phyloP scores from a whole-genome alignment of 78 protist genomes.

The Planoprotostelium fungivorum region DNA sequence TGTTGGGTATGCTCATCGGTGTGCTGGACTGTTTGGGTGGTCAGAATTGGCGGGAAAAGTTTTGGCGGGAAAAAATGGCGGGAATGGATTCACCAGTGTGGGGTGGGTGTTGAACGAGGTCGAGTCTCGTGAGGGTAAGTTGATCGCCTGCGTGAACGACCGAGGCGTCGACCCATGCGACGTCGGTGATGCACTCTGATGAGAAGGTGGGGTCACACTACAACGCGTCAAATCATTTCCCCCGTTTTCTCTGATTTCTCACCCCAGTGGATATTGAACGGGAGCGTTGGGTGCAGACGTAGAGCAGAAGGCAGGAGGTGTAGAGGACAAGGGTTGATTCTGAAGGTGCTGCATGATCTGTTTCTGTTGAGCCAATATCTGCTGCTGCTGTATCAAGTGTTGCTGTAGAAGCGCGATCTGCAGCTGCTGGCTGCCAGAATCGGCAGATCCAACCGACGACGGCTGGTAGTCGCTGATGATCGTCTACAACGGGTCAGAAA shows the following conservation, averaged over 20 bases:
- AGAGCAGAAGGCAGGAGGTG: not conserved
- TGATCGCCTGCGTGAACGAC: not conserved
- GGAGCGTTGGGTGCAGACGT: not conserved
- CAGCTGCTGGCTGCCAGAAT: not conserved
- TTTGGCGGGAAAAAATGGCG: no score
- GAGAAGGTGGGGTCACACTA: not conserved
- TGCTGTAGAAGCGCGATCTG: not conserved
- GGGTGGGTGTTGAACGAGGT: not conserved
- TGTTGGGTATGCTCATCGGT: not conserved
- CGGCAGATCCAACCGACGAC: not conserved
- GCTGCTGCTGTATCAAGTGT: not conserved
- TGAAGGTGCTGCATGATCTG: not conserved
- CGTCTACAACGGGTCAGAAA: not conserved
- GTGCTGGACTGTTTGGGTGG: not conserved
- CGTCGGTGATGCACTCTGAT: not conserved
- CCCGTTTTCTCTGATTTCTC: not conserved
- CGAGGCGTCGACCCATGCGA: not conserved
- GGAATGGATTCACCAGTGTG: not conserved
- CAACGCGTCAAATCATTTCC: not conserved
- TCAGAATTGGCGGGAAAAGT: not conserved
- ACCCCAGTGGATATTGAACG: not conserved
- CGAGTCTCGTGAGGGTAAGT: not conserved
- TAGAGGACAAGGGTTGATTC: not conserved
- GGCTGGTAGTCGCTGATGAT: not conserved
- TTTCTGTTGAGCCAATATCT: not conserved